phyloP scores from a whole-genome alignment of 257 asterid species.

The Solanum pimpinellifolium region DNA sequence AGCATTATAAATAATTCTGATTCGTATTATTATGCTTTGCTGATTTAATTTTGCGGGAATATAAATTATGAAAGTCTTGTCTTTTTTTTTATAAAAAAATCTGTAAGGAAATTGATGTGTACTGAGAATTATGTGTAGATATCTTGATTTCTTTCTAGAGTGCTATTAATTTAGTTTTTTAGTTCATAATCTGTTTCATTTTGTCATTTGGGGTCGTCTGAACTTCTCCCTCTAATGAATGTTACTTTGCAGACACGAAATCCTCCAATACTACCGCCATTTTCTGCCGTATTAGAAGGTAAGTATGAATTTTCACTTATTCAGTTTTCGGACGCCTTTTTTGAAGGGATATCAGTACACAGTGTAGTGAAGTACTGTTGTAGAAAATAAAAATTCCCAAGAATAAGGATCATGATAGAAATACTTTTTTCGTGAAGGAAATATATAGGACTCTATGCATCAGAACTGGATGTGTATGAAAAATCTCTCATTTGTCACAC shows the following conservation, averaged over 20 bases:
- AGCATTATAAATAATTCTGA: not conserved
- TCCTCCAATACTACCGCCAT: constrained; percentile 88
- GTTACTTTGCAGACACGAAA: constrained; percentile 54
- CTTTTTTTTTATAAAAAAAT: not conserved
- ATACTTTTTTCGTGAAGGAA: not conserved
- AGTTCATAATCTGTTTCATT: not conserved
- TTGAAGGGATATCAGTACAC: not conserved
- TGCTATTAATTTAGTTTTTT: not conserved
- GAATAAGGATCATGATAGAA: not conserved
- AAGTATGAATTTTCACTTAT: not conserved
- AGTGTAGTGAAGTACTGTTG: not conserved
- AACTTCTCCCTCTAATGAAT: not conserved
- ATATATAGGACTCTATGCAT: not conserved
- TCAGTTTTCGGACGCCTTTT: not conserved
- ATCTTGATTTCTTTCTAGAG: not conserved
- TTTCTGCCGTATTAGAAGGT: constrained; percentile 72
- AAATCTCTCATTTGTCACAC: not conserved
- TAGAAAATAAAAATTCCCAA: not conserved
- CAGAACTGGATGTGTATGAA: not conserved
- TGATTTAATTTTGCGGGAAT: not conserved
- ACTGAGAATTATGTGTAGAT: not conserved
- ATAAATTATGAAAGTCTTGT: not conserved
- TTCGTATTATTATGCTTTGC: not conserved
- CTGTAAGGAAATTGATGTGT: not conserved
- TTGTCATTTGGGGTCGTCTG: not conserved